Evolutionary conservation across 768 basidiomycete genomes (phyloP).

Genomic region (Boletus insuetus): DNA sequence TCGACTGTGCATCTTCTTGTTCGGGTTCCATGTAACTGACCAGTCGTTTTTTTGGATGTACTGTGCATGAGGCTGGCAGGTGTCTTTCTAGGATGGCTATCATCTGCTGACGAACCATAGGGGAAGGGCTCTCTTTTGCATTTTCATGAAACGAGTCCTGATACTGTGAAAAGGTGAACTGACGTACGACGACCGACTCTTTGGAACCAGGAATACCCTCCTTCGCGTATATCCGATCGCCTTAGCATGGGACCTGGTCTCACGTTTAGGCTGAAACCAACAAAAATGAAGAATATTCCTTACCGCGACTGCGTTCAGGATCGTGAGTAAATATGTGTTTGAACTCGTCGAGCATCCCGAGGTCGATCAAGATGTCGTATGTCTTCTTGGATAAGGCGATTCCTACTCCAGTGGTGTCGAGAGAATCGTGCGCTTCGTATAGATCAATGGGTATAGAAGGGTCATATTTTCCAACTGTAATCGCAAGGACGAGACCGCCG

Average conservation of each 20-base stretch:
- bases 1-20: slow-evolving; percentile 26
- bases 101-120: slow-evolving; percentile 23
- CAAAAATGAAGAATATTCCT: slow-evolving; percentile 4
- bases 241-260: slow-evolving; percentile 6
- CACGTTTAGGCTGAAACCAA: slow-evolving; percentile 19
- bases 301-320: slow-evolving; percentile 16
- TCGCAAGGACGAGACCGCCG: slow-evolving; percentile 42
- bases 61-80: slow-evolving; percentile 17
- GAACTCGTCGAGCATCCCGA: slow-evolving; percentile 40
- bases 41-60: slow-evolving; percentile 20
- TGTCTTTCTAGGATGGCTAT: slow-evolving; percentile 16
- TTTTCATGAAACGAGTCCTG: not conserved
- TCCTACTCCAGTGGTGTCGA: slow-evolving; percentile 41
- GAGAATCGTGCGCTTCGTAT: slow-evolving; percentile 44
- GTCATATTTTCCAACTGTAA: slow-evolving; percentile 34
- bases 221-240: slow-evolving; percentile 30
- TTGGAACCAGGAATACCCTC: slow-evolving; percentile 31
- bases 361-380: slow-evolving; percentile 40
- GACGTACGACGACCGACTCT: slow-evolving; percentile 20
- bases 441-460: slow-evolving; percentile 36
- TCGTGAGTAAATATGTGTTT: slow-evolving; percentile 10
- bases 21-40: slow-evolving; percentile 9
- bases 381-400: slow-evolving; percentile 45
- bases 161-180: not conserved
- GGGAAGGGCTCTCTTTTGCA: slow-evolving; percentile 2